Evolutionary conservation across 2,329 filamentous ascomycete species (phyloP), one percentile per base, ranked within the genome.

Genomic region (Diaporthe citriasiana): DNA sequence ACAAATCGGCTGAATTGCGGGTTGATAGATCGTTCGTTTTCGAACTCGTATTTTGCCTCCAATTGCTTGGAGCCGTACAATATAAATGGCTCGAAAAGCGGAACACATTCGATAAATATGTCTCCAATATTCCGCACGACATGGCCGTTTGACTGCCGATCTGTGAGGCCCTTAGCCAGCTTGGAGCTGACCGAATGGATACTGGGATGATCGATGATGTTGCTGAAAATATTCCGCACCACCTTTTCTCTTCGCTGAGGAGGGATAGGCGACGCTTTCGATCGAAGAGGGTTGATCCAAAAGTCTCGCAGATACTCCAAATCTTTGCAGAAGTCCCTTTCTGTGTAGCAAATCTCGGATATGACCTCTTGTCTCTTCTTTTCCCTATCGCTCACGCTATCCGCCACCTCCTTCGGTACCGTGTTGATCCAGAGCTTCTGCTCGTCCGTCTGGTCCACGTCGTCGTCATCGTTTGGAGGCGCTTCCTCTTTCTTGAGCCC

Each of bases 391-490:
- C 92, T 92, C 40, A 98, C 93, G 80, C 93, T 94, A 78, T 98
- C 95, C 0, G 95, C 95, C 73, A 99, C 88, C 82, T 98, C 97
- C 82, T 98, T 97, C 0, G 95, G 94, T 47, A 99, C 97, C 19
- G 95, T 98, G 82, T 98, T 98, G 84, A 99, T 99, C 97, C 97
- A 99, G 50, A 99, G 89, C 83, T 98, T 98, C 85, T 98, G 97
- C 82, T 98, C 95, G 80, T 98, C 95, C 42, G 93, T 94, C 79
- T 97, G 93, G 74, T 95, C 93, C 55, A 83, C 87, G 76, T 97
- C 94, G 78, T 97, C 95, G 33, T 68, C 69, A 80, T 97, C 95
- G 80, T 97, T 81, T 87, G 89, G 81, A 50, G 85, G 85, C 19
- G 87, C 85, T 59, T 89, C 87, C 66, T 90, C 87, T 77, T 89